Base-by-base conservation (phyloP, 768 basidiomycete species). In the Agrocybe pediades region DNA sequence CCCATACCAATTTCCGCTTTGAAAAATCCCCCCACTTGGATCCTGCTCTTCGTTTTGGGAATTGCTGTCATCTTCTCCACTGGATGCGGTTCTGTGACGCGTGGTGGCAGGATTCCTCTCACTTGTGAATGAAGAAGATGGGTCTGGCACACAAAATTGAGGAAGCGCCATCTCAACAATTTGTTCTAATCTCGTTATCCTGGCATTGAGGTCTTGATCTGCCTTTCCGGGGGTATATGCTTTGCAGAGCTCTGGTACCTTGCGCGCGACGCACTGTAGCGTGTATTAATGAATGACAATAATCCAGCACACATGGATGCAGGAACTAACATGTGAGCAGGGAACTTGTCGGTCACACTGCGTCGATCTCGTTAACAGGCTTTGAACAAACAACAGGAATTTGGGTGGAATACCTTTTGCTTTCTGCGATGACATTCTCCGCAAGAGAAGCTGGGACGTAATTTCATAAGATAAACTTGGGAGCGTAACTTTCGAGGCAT, bases 381-480 rank as follows among this genome's bases (percentile, higher is more conserved):
- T 24, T 46, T 27, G 45, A 49, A 29, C 20, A 30, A 20, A 47
- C 42, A 51, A 45, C 33, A 19, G 43, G 53, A 7, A 24, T 21
- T 19, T 55, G 27, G 42, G 17, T 2, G 7, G 54, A 54, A 33
- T 51, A 88, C 90, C 81, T 92, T 92, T 71, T 94, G 91, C 67
- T 94, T 94, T 56, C 91, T 77, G 19, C 91, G 83, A 73, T 93
- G 92, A 58, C 92, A 93, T 73, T 94, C 91, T 16, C 88, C 88
- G 53, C 90, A 92, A 8, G 90, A 91, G 60, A 90, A 92, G 69
- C 89, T 91, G 63, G 6, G 26, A 26, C 50, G 41, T 45, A 58
- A n/a, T n/a, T 23, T 16, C 9, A 26, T 27, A 9, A 41, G 4
- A 3, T 13, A 50, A 9, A 19, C 2, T n/a, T 15, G n/a, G 20